Conservation (phyloP, 176 grass and related monocot species). For the barley (Hordeum vulgare) region MorexV3_pseudomolecules_assembly NC_058520.1:92309110-92309609, state of each 20-base stretch:
- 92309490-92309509: constrained; percentile 22
- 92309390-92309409: constrained; percentile 34
- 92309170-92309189: neutral
- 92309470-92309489: neutral
- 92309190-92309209: neutral
- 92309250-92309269: neutral
- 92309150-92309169: neutral
- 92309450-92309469: neutral
- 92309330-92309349: constrained; percentile 26
- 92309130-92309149: neutral
- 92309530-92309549: constrained; percentile 60
- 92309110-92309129: neutral
- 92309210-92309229: constrained; percentile 38
- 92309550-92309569: constrained; percentile 1
- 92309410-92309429: constrained; percentile 45
- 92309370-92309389: neutral
- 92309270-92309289: too few relatives aligned
- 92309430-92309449: constrained; percentile 44
- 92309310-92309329: constrained; percentile 9
- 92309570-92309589: neutral
- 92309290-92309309: neutral
- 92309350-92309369: neutral
- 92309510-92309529: constrained; percentile 55
- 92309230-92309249: constrained; percentile 26
- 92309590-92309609: neutral